A percentile compares a stretch with the other conserved stretches of the same genome.
These are phyloP conservation scores for Tolypocladium tundrense DNA, from an alignment of 2,329 filamentous ascomycete species.

Conservation along the genomic window DNA sequence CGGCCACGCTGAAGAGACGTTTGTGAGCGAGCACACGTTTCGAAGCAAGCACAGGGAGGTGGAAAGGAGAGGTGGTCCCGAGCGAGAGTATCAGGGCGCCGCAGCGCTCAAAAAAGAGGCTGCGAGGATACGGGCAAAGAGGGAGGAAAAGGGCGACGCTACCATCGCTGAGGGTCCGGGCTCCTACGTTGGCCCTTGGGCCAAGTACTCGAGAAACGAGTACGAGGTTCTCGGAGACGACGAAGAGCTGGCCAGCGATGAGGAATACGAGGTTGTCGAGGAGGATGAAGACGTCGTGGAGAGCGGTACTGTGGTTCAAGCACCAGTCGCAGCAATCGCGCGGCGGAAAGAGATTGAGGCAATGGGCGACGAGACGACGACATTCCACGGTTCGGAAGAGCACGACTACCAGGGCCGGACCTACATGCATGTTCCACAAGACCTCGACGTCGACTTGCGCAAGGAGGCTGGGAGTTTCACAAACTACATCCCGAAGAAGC, in stretches of 20 bases:
- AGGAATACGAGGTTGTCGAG: slow-evolving; percentile 69
- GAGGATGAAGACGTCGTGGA: slow-evolving; percentile 62
- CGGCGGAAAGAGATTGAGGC: slow-evolving; percentile 49
- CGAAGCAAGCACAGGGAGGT: slow-evolving; percentile 77
- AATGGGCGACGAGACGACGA: slow-evolving; percentile 65
- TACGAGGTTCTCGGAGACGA: slow-evolving; percentile 66
- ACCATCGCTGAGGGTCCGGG: slow-evolving; percentile 76
- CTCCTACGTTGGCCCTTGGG: slow-evolving; percentile 93
- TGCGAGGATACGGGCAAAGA: slow-evolving; percentile 55
- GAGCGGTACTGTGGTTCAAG: slow-evolving; percentile 50
- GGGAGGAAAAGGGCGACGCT: slow-evolving; percentile 78
- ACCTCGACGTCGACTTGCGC: slow-evolving; percentile 73
- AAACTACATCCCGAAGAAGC: slow-evolving; percentile 92
- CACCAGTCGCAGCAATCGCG: slow-evolving; percentile 42
- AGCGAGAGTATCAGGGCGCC: slow-evolving; percentile 44
- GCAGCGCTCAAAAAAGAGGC: slow-evolving; percentile 59
- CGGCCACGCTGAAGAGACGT: slow-evolving; percentile 78
- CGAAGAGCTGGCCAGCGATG: slow-evolving; percentile 66
- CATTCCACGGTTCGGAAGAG: slow-evolving; percentile 74
- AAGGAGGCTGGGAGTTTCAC: slow-evolving; percentile 73
- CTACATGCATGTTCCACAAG: slow-evolving; percentile 95
- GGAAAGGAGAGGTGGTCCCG: slow-evolving; percentile 52
- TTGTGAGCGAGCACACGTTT: slow-evolving; percentile 85
- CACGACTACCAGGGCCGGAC: slow-evolving; percentile 92
- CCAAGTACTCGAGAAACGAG: slow-evolving; percentile 63